phyloP scores from a whole-genome alignment of 2,329 filamentous ascomycete genomes.

The Arthrobotrys musiformis region DNA sequence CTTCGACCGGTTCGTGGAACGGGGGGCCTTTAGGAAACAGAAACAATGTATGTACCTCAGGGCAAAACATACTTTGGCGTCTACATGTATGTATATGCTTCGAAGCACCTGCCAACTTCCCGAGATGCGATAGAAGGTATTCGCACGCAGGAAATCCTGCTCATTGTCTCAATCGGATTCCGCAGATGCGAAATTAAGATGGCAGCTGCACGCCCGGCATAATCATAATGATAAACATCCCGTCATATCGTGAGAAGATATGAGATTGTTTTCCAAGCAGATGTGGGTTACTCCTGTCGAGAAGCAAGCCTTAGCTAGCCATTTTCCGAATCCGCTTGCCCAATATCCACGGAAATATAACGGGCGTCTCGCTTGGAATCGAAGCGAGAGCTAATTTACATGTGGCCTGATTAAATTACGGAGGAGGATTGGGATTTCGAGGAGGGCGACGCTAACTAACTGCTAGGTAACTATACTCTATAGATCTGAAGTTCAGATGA shows the following conservation, averaged over 20 bases:
- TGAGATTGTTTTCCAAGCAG: slow-evolving; percentile 20
- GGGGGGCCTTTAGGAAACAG: not conserved
- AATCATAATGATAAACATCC: not conserved
- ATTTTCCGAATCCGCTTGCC: slow-evolving; percentile 34
- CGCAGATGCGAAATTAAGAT: slow-evolving; percentile 35
- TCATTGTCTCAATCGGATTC: slow-evolving; percentile 31
- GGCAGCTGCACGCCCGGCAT: slow-evolving; percentile 36
- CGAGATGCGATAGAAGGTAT: slow-evolving; percentile 45
- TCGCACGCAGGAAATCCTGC: slow-evolving; percentile 21
- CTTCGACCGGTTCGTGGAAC: slow-evolving; percentile 20
- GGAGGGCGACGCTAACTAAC: too few species aligned
- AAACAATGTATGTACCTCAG: slow-evolving; percentile 9
- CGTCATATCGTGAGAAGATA: slow-evolving; percentile 22
- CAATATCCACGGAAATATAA: slow-evolving; percentile 16
- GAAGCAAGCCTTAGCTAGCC: slow-evolving; percentile 9
- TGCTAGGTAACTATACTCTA: too few species aligned
- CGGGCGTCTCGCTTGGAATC: slow-evolving; percentile 52
- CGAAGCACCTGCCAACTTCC: slow-evolving; percentile 33
- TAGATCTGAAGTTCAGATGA: slow-evolving; percentile 42
- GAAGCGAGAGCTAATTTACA: slow-evolving; percentile 38
- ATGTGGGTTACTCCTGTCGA: slow-evolving; percentile 27
- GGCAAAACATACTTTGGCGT: slow-evolving; percentile 23
- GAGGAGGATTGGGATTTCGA: slow-evolving; percentile 22
- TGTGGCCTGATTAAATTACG: slow-evolving; percentile 51
- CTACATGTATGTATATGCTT: not conserved